phyloP scores from a whole-genome alignment of 768 basidiomycete genomes.

The Suillus decipiens region DNA sequence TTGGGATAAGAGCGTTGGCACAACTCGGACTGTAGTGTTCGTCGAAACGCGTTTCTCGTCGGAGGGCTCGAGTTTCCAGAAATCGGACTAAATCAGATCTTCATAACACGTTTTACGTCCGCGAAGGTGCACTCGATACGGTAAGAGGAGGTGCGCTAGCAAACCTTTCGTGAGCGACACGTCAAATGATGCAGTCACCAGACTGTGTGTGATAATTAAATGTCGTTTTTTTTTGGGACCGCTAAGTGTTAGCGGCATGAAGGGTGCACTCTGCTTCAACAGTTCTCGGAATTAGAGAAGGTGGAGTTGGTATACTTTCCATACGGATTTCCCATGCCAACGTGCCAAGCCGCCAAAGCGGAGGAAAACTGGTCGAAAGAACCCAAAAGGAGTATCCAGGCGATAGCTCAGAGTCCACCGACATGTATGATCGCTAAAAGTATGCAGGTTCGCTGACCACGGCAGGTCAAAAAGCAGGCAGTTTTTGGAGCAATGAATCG shows the following conservation, averaged over 20 bases:
- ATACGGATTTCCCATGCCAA: not conserved
- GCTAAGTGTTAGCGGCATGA: not conserved
- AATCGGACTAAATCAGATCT: not conserved
- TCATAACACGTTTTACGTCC: conserved; percentile 5
- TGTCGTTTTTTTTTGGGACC: not conserved
- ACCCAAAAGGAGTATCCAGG: not conserved
- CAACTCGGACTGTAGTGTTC: not conserved
- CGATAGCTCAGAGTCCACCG: not conserved
- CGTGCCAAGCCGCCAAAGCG: not conserved
- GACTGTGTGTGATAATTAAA: not conserved
- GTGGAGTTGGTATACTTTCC: not conserved
- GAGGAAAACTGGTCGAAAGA: not conserved
- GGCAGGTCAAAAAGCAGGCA: not conserved
- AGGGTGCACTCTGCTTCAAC: not conserved
- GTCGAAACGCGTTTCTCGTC: not conserved
- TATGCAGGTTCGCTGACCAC: not conserved
- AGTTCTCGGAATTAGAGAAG: not conserved
- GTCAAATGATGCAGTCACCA: not conserved
- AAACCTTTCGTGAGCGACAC: conserved; percentile 4
- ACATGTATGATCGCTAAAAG: not conserved
- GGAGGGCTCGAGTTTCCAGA: not conserved
- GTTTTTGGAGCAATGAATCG: not conserved
- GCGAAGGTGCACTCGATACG: not conserved
- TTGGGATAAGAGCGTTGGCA: not conserved
- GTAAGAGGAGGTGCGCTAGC: not conserved